A percentile compares a stretch with the other conserved stretches of the same genome.
Evolutionary conservation across 164 flowering plant genomes (phyloP).

Genomic region (Sextonia rubra): DNA sequence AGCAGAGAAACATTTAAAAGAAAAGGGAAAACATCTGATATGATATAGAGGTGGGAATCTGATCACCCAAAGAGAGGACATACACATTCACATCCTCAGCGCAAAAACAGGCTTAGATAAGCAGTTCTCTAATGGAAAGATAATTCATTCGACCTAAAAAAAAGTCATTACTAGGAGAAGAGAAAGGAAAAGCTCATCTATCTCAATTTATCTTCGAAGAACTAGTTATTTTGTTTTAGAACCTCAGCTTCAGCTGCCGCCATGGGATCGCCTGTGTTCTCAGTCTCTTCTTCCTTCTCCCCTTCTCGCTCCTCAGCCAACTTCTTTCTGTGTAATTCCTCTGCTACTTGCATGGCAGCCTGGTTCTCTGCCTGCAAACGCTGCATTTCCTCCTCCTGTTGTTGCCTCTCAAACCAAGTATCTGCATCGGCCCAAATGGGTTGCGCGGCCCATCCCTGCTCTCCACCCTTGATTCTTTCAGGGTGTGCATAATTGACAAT

Average conservation of each 20-base stretch:
- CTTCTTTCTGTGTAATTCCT: constrained; percentile 81
- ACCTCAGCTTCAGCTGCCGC: constrained; percentile 78
- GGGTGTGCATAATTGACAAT: constrained; percentile 96
- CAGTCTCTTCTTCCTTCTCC: constrained; percentile 66
- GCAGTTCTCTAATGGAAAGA: too few relatives aligned
- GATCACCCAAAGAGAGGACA: too few relatives aligned
- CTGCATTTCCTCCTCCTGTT: constrained; percentile 92
- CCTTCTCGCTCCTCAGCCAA: constrained; percentile 81
- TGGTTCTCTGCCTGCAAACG: constrained; percentile 73
- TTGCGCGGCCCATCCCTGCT: constrained; percentile 99
- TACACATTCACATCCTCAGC: too few relatives aligned
- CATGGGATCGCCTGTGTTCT: constrained; percentile 67
- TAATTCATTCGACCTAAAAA: too few relatives aligned
- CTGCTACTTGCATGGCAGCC: constrained; percentile 78
- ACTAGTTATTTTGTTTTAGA: constrained; percentile 28
- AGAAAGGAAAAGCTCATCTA: too few relatives aligned
- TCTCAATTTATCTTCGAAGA: neutral
- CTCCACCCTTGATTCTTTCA: constrained; percentile 96
- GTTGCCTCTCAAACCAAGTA: constrained; percentile 97
- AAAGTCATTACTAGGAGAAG: too few relatives aligned
- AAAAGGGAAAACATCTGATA: too few relatives aligned
- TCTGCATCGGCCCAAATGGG: constrained; percentile 99
- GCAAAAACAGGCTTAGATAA: too few relatives aligned
- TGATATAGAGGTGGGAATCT: too few relatives aligned
- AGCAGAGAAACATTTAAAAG: too few relatives aligned